A percentile compares a stretch with the other conserved stretches of the same genome.
Conservation (phyloP, 257 asterid species). For the Petunia axillaris region DNA sequence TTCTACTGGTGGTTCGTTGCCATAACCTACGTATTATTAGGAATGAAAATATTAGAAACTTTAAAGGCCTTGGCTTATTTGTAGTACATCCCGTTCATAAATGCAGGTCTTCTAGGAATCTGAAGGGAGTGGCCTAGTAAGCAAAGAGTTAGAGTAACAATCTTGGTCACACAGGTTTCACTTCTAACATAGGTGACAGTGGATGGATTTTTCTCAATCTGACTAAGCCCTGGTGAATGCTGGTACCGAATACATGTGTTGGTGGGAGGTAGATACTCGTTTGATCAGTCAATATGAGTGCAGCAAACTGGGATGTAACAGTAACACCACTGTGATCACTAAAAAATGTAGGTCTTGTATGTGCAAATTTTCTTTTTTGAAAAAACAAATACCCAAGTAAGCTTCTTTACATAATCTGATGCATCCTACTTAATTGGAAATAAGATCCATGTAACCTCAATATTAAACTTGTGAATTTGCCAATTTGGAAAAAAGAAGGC, state of each 20-base stretch:
- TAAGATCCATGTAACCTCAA: neutral
- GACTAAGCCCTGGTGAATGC: neutral
- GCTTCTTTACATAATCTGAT: neutral
- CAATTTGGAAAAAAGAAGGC: neutral
- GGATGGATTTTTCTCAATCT: neutral
- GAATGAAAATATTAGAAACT: neutral
- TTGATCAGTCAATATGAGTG: neutral
- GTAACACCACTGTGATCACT: neutral
- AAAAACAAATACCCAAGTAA: neutral
- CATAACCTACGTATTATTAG: neutral
- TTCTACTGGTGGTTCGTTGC: neutral
- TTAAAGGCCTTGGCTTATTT: slow-evolving; percentile 2
- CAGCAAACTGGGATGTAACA: neutral
- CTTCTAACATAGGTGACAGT: neutral
- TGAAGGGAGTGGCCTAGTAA: neutral
- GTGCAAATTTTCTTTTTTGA: neutral
- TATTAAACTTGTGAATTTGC: neutral
- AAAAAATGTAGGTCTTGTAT: neutral
- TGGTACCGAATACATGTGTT: neutral
- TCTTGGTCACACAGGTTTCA: neutral
- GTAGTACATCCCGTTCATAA: neutral
- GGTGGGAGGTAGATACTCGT: neutral
- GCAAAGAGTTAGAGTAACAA: neutral
- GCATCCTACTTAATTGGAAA: neutral
- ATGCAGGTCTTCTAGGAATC: neutral